Evolutionary conservation across 305 asterid species (phyloP), one percentile per base, ranked within the genome.

Genomic region (Rubia tinctorum): DNA sequence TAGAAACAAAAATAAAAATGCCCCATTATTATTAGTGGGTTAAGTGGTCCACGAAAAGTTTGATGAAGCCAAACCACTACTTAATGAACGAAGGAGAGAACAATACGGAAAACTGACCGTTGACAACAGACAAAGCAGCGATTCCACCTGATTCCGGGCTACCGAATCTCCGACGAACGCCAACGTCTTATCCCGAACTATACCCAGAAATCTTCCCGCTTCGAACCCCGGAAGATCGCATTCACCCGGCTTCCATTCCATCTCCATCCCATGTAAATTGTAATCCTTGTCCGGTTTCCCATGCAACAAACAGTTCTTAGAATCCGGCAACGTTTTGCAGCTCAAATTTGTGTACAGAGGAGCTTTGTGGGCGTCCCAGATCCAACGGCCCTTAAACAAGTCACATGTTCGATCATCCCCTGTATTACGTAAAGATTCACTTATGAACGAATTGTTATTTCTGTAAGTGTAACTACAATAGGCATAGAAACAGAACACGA

Each of bases 111-210:
- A 60, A 81, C 88, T 85, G 47, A 91, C 98, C 92, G 71, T 68
- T 13, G 96, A 86, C 20, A 88, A 83, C 45, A 90, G 86, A 62
- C 98, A 90, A 20, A 87, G 84, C 18, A 90, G 96, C 20, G 98
- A 92, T 39, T 92, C 93, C 89, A 88, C 83, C 61, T 92, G 96
- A 56, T 92, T 92, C 75, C 90, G 81, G 40, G 88, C 90, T 8
- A 91, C 25, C 0, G 97, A 91, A 65, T 91, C 97, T 3, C 96
- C 96, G 11, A 91, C 70, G 76, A 90, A 92, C 4, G 89, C 96
- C 89, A 89, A 80, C 3, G 86, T 84, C 82, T 88, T 90, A 9
- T 88, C 98, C 39, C 25, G 78, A 0, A 93, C 73, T 42, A 47
- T n/a, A 12, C 44, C 44, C 2, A 93, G 83, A 77, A 93, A 90